Base-by-base conservation (phyloP, 2,329 filamentous ascomycete species). In the Pleurostoma richardsiae region DNA sequence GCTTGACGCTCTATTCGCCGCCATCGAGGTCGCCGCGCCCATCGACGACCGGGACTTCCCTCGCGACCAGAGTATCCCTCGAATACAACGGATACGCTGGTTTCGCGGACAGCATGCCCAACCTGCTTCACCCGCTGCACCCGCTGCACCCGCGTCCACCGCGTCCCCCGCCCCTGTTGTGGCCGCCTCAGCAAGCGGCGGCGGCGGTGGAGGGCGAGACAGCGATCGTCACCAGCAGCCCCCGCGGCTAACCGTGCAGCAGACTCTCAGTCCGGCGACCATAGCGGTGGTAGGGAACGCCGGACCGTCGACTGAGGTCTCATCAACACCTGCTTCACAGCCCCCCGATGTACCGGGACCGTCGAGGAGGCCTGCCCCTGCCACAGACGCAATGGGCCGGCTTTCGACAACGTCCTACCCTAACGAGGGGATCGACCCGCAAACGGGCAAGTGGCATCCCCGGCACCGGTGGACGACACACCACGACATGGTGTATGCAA, bases 31-130 rank as follows among this genome's bases (percentile, higher is more conserved):
- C 26, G 80, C 85, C 10, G 72, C 79, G 1, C 80, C 85, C 1
- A 74, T 90, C 38, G 86, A 90, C 54, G 86, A 89, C 53, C 79
- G 87, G 41, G 75, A 80, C 40, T 77, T 83, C 44, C 80, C 81
- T 3, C 69, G 74, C 39, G 81, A 84, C 55, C 78, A 81, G 62
- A 82, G 78, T 33, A 76, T 83, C 43, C 80, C 81, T 7, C 70
- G 77, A n/a, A 67, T 76, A 39, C 75, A 78, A 54, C 66, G 76
- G 30, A 69, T 77, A 50, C 72, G 73, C 40, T 79, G 73, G 71
- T 68, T 72, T 47, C 70, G 69, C 6, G 72, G 69, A 8, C 61
- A 65, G 52, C 52, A 58, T 48, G 57, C 58, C 19, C 50, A 56
- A 44, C 48, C 52, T 43, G 47, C 58, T 59, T 55, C 44, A 51